Conservation (phyloP, 1,139 yeast species). For the Suhomyces ambrosiae region DNA sequence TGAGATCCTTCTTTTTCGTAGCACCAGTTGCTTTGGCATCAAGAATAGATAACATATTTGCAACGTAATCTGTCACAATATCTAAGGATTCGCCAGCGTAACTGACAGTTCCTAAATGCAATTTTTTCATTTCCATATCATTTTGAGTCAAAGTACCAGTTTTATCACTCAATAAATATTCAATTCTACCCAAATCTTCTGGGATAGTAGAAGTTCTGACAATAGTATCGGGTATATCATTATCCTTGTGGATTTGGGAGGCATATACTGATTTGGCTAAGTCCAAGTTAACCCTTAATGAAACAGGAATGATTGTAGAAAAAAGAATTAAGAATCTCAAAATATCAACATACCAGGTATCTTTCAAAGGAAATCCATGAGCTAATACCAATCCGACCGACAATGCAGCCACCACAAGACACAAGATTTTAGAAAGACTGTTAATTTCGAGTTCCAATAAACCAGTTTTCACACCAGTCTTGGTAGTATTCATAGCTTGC, state of each 20-base stretch:
- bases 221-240: conserved; percentile 77
- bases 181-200: conserved; percentile 95
- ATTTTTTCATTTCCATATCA: conserved; percentile 94
- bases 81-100: conserved; percentile 93
- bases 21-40: conserved; percentile 26
- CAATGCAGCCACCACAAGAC: conserved; percentile 80
- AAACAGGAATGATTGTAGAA: conserved; percentile 94
- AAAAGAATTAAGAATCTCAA: conserved; percentile 88
- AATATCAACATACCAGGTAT: conserved; percentile 84
- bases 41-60: conserved; percentile 25
- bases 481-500: conserved; percentile 90
- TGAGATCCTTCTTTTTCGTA: conserved; percentile 56
- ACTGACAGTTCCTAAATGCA: conserved; percentile 90
- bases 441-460: conserved; percentile 89
- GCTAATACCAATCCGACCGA: conserved; percentile 77
- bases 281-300: conserved; percentile 90
- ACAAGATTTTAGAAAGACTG: conserved; percentile 80
- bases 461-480: conserved; percentile 89
- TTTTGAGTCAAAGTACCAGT: conserved; percentile 98
- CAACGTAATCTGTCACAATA: conserved; percentile 73
- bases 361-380: conserved; percentile 66
- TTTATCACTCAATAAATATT: conserved; percentile 88
- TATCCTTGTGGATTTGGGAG: conserved; percentile 88
- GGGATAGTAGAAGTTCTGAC: conserved; percentile 98
- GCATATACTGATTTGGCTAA: conserved; percentile 96